Base-by-base conservation (phyloP, 495 filamentous ascomycete genomes). In the Neurospora hispaniola region DNA sequence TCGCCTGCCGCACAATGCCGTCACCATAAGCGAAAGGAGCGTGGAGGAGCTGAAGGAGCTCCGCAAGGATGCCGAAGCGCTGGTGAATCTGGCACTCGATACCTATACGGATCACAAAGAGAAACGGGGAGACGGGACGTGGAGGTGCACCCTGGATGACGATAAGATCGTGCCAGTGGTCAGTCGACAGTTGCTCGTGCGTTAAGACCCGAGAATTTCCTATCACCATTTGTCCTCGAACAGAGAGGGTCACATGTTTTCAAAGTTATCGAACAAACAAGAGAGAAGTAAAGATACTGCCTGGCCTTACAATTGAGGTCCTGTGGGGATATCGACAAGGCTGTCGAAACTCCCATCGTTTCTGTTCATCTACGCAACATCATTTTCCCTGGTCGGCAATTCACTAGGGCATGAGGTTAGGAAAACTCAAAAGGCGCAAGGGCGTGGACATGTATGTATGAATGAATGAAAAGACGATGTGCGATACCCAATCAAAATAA, bases 71-170 rank as follows among this genome's bases (percentile, higher is more conserved):
- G 81, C 80, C 43, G 80, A 82, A 73, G 69, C 75, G 5, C 69
- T 84, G n/a, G 80, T 83, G 14, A 78, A 81, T 43, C 73, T 80
- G 71, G 69, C 82, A 42, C 75, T 82, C 39, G 78, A 82, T 69
- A 78, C 75, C 12, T 73, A 78, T 71, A 75, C 70, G 27, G 74
- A 75, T 46, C 73, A 71, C 41, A 62, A 74, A 59, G 42, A 42
- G 38, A 66, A 73, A 69, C 31, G 42, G 69, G 35, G 70, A 39
- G 42, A 31, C 70, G 70, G 54, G 27, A 27, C 18, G 31, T 59
- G 35, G 23, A 69, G 20, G 48, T 71, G 11, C 69, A 59, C 18
- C 39, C 41, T 66, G 70, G 69, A 42, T 27, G 42, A 59, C 42
- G 54, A 71, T 68, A 71, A 68, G 27, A 71, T 35, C 41, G 54